These are phyloP conservation scores for Aspergillus uvarum DNA, from an alignment of 2,329 filamentous ascomycete species.

Conservation along the genomic window DNA sequence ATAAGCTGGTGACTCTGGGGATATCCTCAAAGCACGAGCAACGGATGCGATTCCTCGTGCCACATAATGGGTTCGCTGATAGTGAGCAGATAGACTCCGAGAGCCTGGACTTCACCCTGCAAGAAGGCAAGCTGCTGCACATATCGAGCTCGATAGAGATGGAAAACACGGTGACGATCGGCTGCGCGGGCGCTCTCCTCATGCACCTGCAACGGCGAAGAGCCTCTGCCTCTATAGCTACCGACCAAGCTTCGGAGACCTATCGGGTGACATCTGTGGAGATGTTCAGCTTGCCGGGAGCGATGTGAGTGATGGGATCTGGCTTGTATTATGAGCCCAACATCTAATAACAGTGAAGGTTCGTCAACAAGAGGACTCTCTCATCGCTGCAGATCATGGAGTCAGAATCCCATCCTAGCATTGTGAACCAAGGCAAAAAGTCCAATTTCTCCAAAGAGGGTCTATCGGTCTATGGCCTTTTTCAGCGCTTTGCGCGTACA, in stretches of 20 bases:
- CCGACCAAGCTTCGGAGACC: slow-evolving; percentile 55
- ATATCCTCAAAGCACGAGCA: slow-evolving; percentile 50
- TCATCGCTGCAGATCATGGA: slow-evolving; percentile 81
- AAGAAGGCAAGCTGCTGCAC: slow-evolving; percentile 65
- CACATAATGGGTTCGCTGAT: slow-evolving; percentile 54
- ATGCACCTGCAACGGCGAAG: slow-evolving; percentile 70
- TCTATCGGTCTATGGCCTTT: slow-evolving; percentile 80
- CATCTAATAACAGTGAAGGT: slow-evolving; percentile 54
- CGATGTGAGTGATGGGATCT: slow-evolving; percentile 50
- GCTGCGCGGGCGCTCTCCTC: slow-evolving; percentile 86
- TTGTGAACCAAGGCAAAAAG: slow-evolving; percentile 68
- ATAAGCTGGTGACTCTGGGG: slow-evolving; percentile 62
- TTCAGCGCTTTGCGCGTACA: slow-evolving; percentile 71
- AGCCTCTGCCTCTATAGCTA: slow-evolving; percentile 62
- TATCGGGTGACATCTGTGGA: slow-evolving; percentile 65
- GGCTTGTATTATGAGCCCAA: neutral
- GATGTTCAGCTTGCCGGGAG: slow-evolving; percentile 69
- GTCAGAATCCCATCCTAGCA: slow-evolving; percentile 78
- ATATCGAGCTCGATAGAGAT: slow-evolving; percentile 71
- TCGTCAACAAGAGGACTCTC: slow-evolving; percentile 78
- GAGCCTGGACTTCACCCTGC: slow-evolving; percentile 50
- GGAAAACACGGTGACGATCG: slow-evolving; percentile 71
- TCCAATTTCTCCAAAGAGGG: slow-evolving; percentile 72
- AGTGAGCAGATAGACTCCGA: slow-evolving; percentile 40
- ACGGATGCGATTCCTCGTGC: slow-evolving; percentile 60